Percentiles rank a stretch among this genome's conserved stretches.
Evolutionary conservation across 768 basidiomycete genomes (phyloP).

Genomic region (Xerocomellus amylosporus): DNA sequence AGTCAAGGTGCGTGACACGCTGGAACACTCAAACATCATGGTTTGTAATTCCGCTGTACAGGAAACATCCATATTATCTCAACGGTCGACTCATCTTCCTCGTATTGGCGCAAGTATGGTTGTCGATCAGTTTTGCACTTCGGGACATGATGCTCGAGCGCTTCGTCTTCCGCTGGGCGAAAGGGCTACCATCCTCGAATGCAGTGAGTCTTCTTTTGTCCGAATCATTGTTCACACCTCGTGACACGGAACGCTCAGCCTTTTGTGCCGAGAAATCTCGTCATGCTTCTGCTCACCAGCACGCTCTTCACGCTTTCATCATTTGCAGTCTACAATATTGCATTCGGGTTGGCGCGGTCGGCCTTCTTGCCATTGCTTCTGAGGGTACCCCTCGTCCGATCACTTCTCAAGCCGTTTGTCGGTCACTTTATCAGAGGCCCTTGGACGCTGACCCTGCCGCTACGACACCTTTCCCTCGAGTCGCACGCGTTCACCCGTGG

Average conservation of each 20-base stretch:
- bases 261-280: conserved; percentile 18
- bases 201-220: conserved; percentile 16
- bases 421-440: conserved; percentile 60
- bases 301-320: conserved; percentile 41
- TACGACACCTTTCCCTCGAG: conserved; percentile 45
- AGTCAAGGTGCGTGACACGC: conserved; percentile 52
- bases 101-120: conserved; percentile 47
- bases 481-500: conserved; percentile 49
- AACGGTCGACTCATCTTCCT: conserved; percentile 68
- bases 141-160: conserved; percentile 65
- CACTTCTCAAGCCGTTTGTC: conserved; percentile 55
- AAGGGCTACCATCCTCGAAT: conserved; percentile 7
- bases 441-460: conserved; percentile 52
- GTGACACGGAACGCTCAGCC: conserved; percentile 13
- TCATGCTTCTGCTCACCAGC: conserved; percentile 35
- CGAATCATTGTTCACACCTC: background rate
- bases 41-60: conserved; percentile 23
- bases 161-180: conserved; percentile 47
- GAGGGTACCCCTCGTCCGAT: conserved; percentile 50
- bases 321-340: conserved; percentile 38
- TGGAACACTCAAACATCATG: background rate
- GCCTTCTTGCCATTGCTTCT: conserved; percentile 51
- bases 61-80: conserved; percentile 72
- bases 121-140: conserved; percentile 48
- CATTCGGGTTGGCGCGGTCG: conserved; percentile 47